Evolutionary conservation across 148 eudicot species (phyloP).

Genomic region (Nyssa sinensis): DNA sequence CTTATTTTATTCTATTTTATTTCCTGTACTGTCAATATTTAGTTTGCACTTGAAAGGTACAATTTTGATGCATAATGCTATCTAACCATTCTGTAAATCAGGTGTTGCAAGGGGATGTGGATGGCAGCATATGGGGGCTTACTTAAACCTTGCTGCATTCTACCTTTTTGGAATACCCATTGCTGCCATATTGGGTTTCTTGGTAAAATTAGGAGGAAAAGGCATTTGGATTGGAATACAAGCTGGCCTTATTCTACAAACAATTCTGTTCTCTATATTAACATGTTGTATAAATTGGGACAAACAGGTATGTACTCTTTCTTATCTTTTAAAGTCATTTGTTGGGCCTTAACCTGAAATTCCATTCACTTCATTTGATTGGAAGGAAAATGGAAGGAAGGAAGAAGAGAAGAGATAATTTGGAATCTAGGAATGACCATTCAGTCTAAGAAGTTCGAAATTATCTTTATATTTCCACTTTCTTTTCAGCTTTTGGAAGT

Average conservation of each 20-base stretch:
- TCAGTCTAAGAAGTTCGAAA: too few species aligned
- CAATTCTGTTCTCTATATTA: constrained; percentile 43
- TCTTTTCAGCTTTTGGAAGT: too few species aligned
- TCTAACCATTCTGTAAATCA: too few species aligned
- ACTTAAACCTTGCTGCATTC: constrained; percentile 70
- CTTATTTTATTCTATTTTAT: background rate
- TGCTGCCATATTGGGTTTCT: constrained; percentile 62
- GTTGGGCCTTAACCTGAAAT: background rate
- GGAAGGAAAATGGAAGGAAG: too few species aligned
- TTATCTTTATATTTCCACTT: too few species aligned
- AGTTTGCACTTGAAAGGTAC: background rate
- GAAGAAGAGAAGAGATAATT: background rate
- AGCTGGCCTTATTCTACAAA: constrained; percentile 50
- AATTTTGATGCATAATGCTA: background rate
- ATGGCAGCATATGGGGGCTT: constrained; percentile 89
- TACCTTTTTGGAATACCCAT: constrained; percentile 74
- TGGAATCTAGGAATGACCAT: background rate
- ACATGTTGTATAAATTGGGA: constrained; percentile 61
- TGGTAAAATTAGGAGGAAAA: constrained; percentile 57
- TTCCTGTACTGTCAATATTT: background rate
- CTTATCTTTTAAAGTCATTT: background rate
- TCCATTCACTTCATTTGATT: too few species aligned
- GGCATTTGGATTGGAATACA: constrained; percentile 87
- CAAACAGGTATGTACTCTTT: constrained; percentile 40
- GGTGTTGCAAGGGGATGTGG: constrained; percentile 95